Evolutionary conservation across 164 flowering plant genomes (phyloP), one percentile per base, ranked within the genome.

Genomic region (Stephania yunnanensis): DNA sequence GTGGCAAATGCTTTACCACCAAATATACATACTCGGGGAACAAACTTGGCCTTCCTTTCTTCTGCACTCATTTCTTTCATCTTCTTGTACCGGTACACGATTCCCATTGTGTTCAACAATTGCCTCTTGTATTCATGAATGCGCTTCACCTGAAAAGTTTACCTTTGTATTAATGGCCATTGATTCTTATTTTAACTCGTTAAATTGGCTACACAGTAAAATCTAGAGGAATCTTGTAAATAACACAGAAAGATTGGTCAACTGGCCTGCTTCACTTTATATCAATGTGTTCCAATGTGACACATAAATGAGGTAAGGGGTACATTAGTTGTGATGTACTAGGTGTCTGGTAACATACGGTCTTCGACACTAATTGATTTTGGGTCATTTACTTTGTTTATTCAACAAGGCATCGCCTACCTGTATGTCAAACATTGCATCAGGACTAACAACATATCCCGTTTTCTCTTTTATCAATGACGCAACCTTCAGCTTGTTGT

Each of bases 1-100:
- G 97, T 95, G 20, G 98, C 88, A 87, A 95, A 95, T 69, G 98
- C 98, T 84, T 95, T 95, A 67, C 98, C 98, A 68, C 98, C 98
- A 86, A 95, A 91, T 76, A 95, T 89, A 80, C 98, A 92, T 67
- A 95, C 97, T 73, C 98, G 87, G 25, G 98, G 98, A 78, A 86
- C 95, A 84, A 84, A 90, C 76, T 81, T 87, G 7, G 25, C 83
- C 76, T 88, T 82, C 84, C 98, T 88, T 74, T 92, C 97, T 68
- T 72, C 80, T 25, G 88, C 87, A 76, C 75, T 88, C 98, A 90
- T 88, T 86, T 91, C 98, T 86, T 95, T 95, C 98, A 95, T 92
- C 85, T 85, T 86, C 79, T 89, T 95, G 84, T 95, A 92, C 77
- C 98, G 97, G 75, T 90, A 89, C 77, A 91, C 94, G 75, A 92